phyloP scores from a whole-genome alignment of 441 rosid species.

The Populus tomentosa region DNA sequence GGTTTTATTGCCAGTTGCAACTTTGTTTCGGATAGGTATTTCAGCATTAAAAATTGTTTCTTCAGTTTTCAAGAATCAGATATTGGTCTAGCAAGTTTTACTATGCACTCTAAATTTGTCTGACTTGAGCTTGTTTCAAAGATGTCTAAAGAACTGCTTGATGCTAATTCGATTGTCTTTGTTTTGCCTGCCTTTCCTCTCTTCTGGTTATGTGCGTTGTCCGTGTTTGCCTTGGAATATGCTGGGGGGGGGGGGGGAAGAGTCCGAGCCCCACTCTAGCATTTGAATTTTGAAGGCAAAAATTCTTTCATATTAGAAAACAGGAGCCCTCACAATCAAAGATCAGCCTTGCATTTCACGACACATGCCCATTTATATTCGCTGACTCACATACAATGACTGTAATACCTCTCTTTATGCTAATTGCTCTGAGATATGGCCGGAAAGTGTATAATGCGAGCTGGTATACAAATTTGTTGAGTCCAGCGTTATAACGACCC shows the following conservation, averaged over 20 bases:
- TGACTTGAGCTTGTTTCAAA: background rate
- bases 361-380: too few species aligned
- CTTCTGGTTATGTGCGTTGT: background rate
- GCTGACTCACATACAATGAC: too few species aligned
- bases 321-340: too few species aligned
- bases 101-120: background rate
- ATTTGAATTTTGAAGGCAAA: background rate
- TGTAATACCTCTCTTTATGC: too few species aligned
- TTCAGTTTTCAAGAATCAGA: background rate
- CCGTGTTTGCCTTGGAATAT: background rate
- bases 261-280: background rate
- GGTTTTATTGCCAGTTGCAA: background rate
- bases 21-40: background rate
- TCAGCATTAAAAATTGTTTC: background rate
- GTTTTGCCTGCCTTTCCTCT: background rate
- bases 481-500: too few species aligned
- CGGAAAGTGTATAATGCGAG: too few species aligned
- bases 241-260: background rate
- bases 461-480: too few species aligned
- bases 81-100: background rate
- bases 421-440: too few species aligned
- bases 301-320: background rate
- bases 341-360: too few species aligned
- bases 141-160: background rate
- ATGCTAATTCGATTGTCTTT: background rate